Percentiles rank a stretch among this genome's conserved stretches.
Evolutionary conservation across 164 flowering plant species (phyloP).

Genomic region (Sextonia rubra): DNA sequence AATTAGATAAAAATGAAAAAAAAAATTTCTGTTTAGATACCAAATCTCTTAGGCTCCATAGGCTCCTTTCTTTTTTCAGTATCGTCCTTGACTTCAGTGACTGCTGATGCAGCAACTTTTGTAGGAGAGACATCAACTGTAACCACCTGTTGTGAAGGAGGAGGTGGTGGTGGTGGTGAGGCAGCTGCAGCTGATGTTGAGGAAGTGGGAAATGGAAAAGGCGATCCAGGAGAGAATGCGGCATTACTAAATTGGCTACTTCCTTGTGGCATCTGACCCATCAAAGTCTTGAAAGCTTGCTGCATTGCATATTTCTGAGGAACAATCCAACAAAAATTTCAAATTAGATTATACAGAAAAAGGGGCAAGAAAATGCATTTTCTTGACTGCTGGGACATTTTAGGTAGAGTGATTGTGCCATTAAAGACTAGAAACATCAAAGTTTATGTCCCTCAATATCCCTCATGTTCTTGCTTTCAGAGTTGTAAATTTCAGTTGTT

Average conservation of each 20-base stretch:
- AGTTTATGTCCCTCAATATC: no score
- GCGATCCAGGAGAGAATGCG: slow-evolving; percentile 58
- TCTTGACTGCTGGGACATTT: no score
- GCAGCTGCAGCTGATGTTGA: slow-evolving; percentile 33
- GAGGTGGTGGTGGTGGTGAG: slow-evolving; percentile 28
- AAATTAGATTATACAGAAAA: not conserved
- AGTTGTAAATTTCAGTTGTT: no score
- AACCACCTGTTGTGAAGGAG: slow-evolving; percentile 39
- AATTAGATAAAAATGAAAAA: no score
- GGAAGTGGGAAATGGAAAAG: slow-evolving; percentile 59
- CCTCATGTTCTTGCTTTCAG: no score
- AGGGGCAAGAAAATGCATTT: not conserved
- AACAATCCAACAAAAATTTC: slow-evolving; percentile 6
- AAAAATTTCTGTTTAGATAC: slow-evolving; percentile 22
- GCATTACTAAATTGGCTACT: slow-evolving; percentile 47
- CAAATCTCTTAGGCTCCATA: slow-evolving; percentile 60
- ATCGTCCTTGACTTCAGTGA: slow-evolving; percentile 22
- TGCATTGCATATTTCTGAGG: slow-evolving; percentile 94
- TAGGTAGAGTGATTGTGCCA: no score
- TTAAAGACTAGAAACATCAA: no score
- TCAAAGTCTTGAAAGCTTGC: slow-evolving; percentile 83
- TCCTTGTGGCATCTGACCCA: slow-evolving; percentile 75
- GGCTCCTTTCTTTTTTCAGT: slow-evolving; percentile 33
- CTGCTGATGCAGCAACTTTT: slow-evolving; percentile 38
- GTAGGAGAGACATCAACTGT: slow-evolving; percentile 74